phyloP scores from a whole-genome alignment of 129 eudicot genomes.

The Saussurea involucrata region DNA sequence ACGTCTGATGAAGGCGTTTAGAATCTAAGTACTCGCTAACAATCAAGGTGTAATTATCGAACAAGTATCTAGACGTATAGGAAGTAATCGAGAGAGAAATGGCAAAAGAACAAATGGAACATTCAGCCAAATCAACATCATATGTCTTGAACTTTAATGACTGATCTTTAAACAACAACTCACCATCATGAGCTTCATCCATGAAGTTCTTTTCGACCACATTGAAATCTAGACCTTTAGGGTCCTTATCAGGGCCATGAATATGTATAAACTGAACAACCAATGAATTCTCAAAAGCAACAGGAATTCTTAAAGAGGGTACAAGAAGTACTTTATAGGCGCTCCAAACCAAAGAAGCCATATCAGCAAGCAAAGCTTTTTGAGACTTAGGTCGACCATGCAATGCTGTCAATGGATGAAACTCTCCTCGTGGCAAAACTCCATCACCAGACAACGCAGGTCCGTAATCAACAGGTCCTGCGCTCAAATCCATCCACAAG shows the following conservation, averaged over 20 bases:
- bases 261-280: conserved; percentile 76
- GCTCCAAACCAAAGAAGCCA: conserved; percentile 79
- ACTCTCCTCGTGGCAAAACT: conserved; percentile 81
- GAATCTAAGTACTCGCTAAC: conserved; percentile 95
- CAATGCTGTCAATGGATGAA: conserved; percentile 71
- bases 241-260: conserved; percentile 38
- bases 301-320: conserved; percentile 83
- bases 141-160: conserved; percentile 61
- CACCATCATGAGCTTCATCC: conserved; percentile 57
- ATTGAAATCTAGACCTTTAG: conserved; percentile 59
- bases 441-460: conserved; percentile 94
- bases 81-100: conserved; percentile 56
- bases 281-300: conserved; percentile 67
- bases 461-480: conserved; percentile 97
- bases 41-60: conserved; percentile 89
- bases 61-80: conserved; percentile 88
- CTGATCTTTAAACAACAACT: conserved; percentile 73
- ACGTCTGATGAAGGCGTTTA: conserved; percentile 67
- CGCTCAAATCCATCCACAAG: conserved; percentile 86
- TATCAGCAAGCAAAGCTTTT: conserved; percentile 66
- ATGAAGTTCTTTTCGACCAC: conserved; percentile 57
- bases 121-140: conserved; percentile 62
- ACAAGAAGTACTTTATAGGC: conserved; percentile 87
- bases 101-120: conserved; percentile 82
- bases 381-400: conserved; percentile 78